Evolutionary conservation across 1,284 basidiomycete genomes (phyloP).

Genomic region (Ceraceosorus bombacis): DNA sequence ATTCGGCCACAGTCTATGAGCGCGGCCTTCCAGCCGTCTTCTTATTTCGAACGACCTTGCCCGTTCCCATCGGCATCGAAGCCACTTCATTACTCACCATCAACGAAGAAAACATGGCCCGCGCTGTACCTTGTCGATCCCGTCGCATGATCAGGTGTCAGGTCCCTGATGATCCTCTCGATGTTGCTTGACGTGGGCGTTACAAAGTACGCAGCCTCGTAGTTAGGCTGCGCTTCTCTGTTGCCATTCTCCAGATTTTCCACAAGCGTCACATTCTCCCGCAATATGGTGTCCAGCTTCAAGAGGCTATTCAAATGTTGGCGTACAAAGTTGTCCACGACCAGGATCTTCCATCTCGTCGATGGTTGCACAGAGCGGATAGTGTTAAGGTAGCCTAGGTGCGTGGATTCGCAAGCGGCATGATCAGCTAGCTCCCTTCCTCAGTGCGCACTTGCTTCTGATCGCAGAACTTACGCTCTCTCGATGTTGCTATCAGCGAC

Average conservation of each 20-base stretch:
- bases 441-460: not conserved
- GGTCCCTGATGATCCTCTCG: conserved; percentile 65
- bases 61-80: not conserved
- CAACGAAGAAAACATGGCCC: conserved; percentile 90
- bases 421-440: not conserved
- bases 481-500: conserved; percentile 22
- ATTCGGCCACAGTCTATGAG: not conserved
- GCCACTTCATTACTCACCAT: conserved; percentile 57
- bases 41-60: too few species aligned
- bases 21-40: too few species aligned
- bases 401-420: not conserved
- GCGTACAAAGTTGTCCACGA: conserved; percentile 87
- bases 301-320: conserved; percentile 75
- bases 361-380: conserved; percentile 45
- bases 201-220: conserved; percentile 62
- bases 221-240: conserved; percentile 23
- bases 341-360: conserved; percentile 81
- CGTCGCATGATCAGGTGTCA: conserved; percentile 20
- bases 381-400: conserved; percentile 33
- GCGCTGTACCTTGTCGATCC: conserved; percentile 62
- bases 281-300: conserved; percentile 61
- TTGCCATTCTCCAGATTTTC: conserved; percentile 43
- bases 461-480: conserved; percentile 19
- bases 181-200: conserved; percentile 93
- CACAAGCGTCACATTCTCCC: conserved; percentile 43